Evolutionary conservation across 192 early-diverging fungal genomes (phyloP).

Genomic region (Backusella macrospora): DNA sequence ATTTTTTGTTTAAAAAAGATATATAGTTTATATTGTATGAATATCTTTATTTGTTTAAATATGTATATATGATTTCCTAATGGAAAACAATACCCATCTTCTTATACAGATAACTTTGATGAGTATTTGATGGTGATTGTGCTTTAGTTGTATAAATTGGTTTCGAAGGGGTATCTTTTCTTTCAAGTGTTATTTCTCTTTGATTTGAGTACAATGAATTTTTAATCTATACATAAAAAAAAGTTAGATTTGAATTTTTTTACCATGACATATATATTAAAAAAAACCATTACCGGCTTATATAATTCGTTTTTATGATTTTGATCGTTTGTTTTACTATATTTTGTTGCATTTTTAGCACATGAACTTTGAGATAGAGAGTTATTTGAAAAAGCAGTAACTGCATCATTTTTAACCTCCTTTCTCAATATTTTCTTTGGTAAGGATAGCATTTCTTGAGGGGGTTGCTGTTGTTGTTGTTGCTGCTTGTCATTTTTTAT

Average conservation of each 20-base stretch:
- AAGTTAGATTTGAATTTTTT: not conserved
- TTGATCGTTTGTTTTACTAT: not conserved
- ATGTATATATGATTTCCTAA: not conserved
- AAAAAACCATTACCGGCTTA: not conserved
- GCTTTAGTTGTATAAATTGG: not conserved
- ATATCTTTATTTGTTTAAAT: not conserved
- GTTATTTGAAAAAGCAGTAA: not conserved
- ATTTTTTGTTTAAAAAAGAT: no score
- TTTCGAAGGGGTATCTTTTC: slow-evolving; percentile 5
- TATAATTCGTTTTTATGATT: not conserved
- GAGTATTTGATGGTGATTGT: not conserved
- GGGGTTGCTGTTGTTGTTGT: no score
- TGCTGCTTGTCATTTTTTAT: not conserved
- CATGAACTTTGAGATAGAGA: not conserved
- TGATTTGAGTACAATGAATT: not conserved
- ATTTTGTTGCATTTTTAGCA: not conserved
- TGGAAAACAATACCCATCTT: not conserved
- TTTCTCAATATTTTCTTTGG: not conserved
- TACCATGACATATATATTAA: not conserved
- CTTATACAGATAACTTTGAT: not conserved
- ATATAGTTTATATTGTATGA: not conserved
- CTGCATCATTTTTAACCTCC: not conserved
- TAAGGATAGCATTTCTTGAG: not conserved
- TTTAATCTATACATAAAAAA: not conserved
- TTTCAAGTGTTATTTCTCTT: not conserved